phyloP scores from a whole-genome alignment of 441 rosid species.

The Lagerstroemia fauriei region DNA sequence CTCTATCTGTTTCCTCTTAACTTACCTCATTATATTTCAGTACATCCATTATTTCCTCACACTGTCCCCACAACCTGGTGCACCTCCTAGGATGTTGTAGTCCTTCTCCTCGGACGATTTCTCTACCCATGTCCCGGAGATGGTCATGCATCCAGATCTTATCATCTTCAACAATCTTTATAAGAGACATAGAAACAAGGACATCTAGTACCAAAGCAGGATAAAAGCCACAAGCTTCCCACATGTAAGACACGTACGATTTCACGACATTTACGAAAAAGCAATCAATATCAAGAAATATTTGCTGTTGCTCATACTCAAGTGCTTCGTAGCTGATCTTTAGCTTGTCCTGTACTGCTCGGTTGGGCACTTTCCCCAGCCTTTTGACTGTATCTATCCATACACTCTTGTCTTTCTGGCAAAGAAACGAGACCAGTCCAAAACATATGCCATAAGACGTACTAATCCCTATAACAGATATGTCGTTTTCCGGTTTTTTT shows the following conservation, averaged over 20 bases:
- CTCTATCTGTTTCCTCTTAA: not conserved
- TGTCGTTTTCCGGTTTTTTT: too few species aligned
- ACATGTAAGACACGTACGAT: not conserved
- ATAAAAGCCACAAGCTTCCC: not conserved
- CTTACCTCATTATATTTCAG: conserved; percentile 1
- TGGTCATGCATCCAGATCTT: conserved; percentile 9
- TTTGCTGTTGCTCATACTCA: conserved; percentile 11
- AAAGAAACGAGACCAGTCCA: conserved; percentile 8
- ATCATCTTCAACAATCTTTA: conserved; percentile 5
- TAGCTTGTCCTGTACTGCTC: not conserved
- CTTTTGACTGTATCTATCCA: not conserved
- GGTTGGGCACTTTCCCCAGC: not conserved
- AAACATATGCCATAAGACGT: not conserved
- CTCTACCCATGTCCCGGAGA: conserved; percentile 3
- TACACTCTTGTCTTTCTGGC: not conserved
- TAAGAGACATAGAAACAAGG: not conserved
- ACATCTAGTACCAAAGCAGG: not conserved
- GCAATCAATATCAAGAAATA: conserved; percentile 27
- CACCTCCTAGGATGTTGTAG: not conserved
- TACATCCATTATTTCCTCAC: not conserved
- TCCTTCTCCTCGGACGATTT: not conserved
- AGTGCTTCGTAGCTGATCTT: conserved; percentile 15
- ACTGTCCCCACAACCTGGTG: conserved; percentile 4
- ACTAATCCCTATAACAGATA: too few species aligned
- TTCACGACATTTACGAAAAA: not conserved